Evolutionary conservation across 1,284 basidiomycete species (phyloP), one percentile per base, ranked within the genome.

Genomic region (Bjerkandera adusta): DNA sequence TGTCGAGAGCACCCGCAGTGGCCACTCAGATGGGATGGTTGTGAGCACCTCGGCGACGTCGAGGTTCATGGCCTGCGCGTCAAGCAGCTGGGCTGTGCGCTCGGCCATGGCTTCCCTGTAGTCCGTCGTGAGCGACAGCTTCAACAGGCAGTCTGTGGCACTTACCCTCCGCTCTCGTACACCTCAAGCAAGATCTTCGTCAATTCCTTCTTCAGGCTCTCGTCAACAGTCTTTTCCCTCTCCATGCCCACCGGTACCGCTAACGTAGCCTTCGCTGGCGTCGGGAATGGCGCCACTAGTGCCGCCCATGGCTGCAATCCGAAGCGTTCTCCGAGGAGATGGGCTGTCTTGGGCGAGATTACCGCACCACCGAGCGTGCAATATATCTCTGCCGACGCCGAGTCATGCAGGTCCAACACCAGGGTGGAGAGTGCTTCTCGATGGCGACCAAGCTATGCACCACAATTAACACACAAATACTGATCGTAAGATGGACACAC

Each of bases 331-430:
- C 76, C 77, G 24, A 83, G 67, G 0, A 68, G 53, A 22, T 73
- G 68, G 0, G 84, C 83, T 0, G 80, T 69, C 54, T 80, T 85
- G 1, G 74, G 67, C 0, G 85, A 73, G 1, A 93, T 67, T 21
- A 95, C 76, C 38, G 82, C 75, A 26, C 90, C 83, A 22, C 81
- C 79, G 37, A 89, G 75, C 8, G 84, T 75, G 62, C 90, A 90
- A 66, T 92, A 94, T 1, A 81, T 77, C 62, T 94, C 90, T 1
- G 91, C 89, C 1, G 88, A 86, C 0, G 78, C 68, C 0, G 80
- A 71, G 63, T 96, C 92, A 32, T 77, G 76, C 3, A 95, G 68
- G 18, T 80, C 77, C 51, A 83, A 75, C 1, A 87, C 85, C 6
- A 97, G 77, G 1, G 79, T 72, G 5, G 77, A 67, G 1, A 96